phyloP scores from a whole-genome alignment of 2,329 filamentous ascomycete genomes.

The Penicillium sp. region DNA sequence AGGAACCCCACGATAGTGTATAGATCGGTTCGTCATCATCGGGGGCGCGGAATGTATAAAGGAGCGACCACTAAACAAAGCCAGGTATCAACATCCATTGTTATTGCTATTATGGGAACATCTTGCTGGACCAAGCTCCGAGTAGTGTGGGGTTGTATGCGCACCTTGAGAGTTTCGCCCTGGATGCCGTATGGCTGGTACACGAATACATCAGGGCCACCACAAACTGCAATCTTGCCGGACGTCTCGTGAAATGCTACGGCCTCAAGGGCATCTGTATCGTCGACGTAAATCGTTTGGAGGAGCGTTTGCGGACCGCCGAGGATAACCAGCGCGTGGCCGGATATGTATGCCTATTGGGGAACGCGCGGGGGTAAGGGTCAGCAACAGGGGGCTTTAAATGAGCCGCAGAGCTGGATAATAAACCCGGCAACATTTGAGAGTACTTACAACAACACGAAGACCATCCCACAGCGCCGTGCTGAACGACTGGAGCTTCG shows the following conservation, averaged over 20 bases:
- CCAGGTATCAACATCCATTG: constrained; percentile 17
- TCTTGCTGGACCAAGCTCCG: constrained; percentile 10
- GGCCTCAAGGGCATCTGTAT: constrained; percentile 65
- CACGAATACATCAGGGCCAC: constrained; percentile 64
- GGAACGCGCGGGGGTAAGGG: constrained; percentile 9
- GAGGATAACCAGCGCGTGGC: constrained; percentile 81
- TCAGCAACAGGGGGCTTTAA: constrained; percentile 9
- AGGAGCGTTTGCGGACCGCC: constrained; percentile 69
- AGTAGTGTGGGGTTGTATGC: constrained; percentile 21
- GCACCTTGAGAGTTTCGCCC: constrained; percentile 71
- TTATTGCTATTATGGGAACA: background rate
- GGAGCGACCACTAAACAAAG: constrained; percentile 53
- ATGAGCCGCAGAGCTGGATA: background rate
- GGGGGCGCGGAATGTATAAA: constrained; percentile 48
- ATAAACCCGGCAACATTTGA: background rate
- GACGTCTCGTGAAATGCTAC: constrained; percentile 77
- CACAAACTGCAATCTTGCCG: constrained; percentile 80
- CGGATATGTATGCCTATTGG: constrained; percentile 78
- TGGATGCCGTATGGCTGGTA: constrained; percentile 72
- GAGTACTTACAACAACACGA: constrained; percentile 64
- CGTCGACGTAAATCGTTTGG: constrained; percentile 88
- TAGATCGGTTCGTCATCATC: constrained; percentile 44
- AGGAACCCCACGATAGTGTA: constrained; percentile 80
- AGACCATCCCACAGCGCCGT: constrained; percentile 69
- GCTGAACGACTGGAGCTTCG: constrained; percentile 73